phyloP scores from a whole-genome alignment of 495 filamentous ascomycete genomes.

The Aspergillus funiculosus region DNA sequence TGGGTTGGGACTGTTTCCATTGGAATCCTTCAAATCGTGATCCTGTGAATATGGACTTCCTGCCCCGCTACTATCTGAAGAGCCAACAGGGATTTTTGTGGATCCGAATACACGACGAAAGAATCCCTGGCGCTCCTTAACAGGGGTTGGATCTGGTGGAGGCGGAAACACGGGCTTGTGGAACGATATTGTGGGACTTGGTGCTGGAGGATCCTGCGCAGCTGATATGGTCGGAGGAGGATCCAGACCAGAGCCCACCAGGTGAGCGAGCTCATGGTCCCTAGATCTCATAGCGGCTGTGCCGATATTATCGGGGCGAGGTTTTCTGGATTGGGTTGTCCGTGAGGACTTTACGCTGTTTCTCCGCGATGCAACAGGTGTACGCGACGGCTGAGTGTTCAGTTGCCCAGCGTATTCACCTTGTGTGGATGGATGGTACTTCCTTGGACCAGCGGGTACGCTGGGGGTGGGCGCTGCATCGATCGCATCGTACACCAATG shows the following conservation, averaged over 20 bases:
- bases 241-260: constrained; percentile 29
- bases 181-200: constrained; percentile 49
- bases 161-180: constrained; percentile 41
- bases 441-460: constrained; percentile 72
- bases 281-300: constrained; percentile 30
- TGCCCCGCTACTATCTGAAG: constrained; percentile 18
- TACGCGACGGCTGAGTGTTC: constrained; percentile 42
- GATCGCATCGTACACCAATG: constrained; percentile 48
- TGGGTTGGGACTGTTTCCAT: constrained; percentile 14
- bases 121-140: constrained; percentile 77
- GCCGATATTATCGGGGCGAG: constrained; percentile 36
- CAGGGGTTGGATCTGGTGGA: constrained; percentile 26
- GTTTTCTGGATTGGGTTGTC: constrained; percentile 33
- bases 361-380: constrained; percentile 44
- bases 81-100: constrained; percentile 38
- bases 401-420: constrained; percentile 35
- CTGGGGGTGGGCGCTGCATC: constrained; percentile 89
- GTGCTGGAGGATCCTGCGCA: constrained; percentile 41
- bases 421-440: constrained; percentile 18
- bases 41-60: constrained; percentile 26
- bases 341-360: constrained; percentile 61
- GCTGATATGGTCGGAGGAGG: constrained; percentile 26
- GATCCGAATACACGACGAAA: constrained; percentile 85
- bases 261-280: constrained; percentile 25
- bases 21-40: constrained; percentile 23